Base-by-base conservation (phyloP, 2,329 filamentous ascomycete genomes). In the Neonectria punicea region DNA sequence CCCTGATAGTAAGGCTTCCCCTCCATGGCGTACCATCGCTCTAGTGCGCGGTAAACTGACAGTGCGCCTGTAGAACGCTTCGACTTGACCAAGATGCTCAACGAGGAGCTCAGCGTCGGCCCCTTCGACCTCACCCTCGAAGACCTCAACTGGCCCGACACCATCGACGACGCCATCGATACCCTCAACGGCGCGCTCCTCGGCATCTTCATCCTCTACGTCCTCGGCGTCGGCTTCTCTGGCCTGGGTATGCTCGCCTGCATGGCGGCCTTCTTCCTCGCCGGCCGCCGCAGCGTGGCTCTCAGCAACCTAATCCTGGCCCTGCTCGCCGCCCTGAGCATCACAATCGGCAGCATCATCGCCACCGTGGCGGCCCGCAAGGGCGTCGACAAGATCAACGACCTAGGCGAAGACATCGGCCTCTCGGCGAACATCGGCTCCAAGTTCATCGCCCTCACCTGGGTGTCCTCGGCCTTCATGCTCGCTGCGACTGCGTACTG, bases 201-300 rank as follows among this genome's bases (percentile, higher is more conserved):
- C n/a, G 81, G 78, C 28, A 75, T 85, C 53, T 84, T 85, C 72
- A 75, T 85, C 54, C 74, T 88, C 61, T 87, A 84, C 74, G 80
- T 83, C 44, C 66, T 87, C 2, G 80, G 77, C 58, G 75, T 80
- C 51, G 79, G 74, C 18, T 78, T 83, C 68, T 76, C 81, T 2
- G 83, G 81, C 11, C 74, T 85, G 2, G 78, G 80, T 34, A 80
- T 86, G 72, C 71, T 87, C 2, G 71, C 74, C 14, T 79, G 76
- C 53, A 57, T 80, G 54, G 77, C 69, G 9, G 78, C 79, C 44
- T 65, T 84, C 61, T 72, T 81, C 71, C 70, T 77, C 28, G 74
- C 75, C 1, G 70, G 67, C 8, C 69, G 69, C 11, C 68, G 67
- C 11, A 61, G 67, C 34, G 32, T 78, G 47, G 66, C 74, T 25